Base-by-base conservation (phyloP, 1,139 yeast genomes). In the Arxiozyma heterogenica region DNA sequence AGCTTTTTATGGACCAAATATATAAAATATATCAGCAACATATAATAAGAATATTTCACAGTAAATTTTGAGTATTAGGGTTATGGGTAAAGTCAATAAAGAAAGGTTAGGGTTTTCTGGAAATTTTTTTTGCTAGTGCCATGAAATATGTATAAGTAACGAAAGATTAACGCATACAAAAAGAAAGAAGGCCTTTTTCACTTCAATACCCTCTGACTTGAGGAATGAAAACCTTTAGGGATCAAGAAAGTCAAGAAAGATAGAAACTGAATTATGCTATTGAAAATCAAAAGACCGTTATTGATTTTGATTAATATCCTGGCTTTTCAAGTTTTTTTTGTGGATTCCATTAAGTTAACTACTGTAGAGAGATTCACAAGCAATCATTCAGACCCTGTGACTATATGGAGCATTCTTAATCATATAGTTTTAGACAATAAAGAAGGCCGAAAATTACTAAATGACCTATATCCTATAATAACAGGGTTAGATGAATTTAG, bases 401-500 rank as follows among this genome's bases (percentile, higher is more conserved):
- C 53, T 42, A 50, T 58, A 12, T 57, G 61, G 59, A 53, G 58
- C 12, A 53, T 57, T 27, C 53, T 58, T 8, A 49, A 47, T 43
- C 47, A 46, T 39, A 20, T 58, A 18, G 22, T 55, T 23, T 49
- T 39, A 4, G 55, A 44, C n/a, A 44, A 11, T 8, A 30, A 47
- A 20, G 17, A 30, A 7, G 27, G 34, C n/a, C 42, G 23, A 5
- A 11, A 15, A 1, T 23, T 56, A 15, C 23, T 60, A 41, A 41
- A 53, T n/a, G 55, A 50, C 7, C 21, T 61, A 23, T 61, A 61
- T 41, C 62, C 65, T 7, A 25, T 55, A 47, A 41, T 17, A 17
- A 21, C 25, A 21, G 22, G 51, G 49, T 6, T 21, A 34, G 21
- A 47, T 38, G 25, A 30, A 27, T 18, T n/a, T 12, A 27, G 25